A percentile compares a stretch with the other conserved stretches of the same genome.
These are phyloP conservation scores for Fonsecaea monophora DNA, from an alignment of 2,329 filamentous ascomycete genomes.

Conservation along the genomic window DNA sequence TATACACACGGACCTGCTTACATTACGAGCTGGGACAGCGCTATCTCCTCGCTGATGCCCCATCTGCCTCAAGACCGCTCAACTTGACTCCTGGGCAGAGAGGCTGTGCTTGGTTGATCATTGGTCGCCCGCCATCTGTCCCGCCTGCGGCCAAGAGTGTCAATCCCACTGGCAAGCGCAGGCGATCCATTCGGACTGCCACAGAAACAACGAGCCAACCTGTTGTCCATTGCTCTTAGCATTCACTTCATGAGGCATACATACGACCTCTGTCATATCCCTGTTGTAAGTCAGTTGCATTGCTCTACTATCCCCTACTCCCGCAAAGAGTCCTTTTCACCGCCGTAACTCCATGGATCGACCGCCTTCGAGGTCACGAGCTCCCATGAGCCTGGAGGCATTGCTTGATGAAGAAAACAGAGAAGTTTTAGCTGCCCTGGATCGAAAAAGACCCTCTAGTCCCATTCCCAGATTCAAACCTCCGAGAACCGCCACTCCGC, in stretches of 20 bases:
- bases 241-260: constrained; percentile 1
- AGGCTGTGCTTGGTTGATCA: constrained; percentile 14
- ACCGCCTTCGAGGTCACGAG: constrained; percentile 32
- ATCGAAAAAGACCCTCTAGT: constrained; percentile 50
- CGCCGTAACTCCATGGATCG: constrained; percentile 23
- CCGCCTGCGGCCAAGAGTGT: constrained; percentile 22
- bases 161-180: constrained; percentile 11
- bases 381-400: constrained; percentile 74
- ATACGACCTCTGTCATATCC: neutral
- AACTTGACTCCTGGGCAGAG: constrained; percentile 18
- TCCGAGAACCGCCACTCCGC: constrained; percentile 63
- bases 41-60: constrained; percentile 3
- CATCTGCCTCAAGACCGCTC: neutral
- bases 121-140: constrained; percentile 17
- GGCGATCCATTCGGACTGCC: constrained; percentile 12
- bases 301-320: neutral
- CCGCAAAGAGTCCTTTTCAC: neutral
- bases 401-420: constrained; percentile 77
- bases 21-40: neutral
- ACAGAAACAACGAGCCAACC: constrained; percentile 16
- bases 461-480: constrained; percentile 43
- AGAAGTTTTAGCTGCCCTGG: constrained; percentile 73
- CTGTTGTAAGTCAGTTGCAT: constrained; percentile 3
- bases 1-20: neutral
- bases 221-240: constrained; percentile 7